Conservation (phyloP, 495 filamentous ascomycete genomes). For the Lepidopterella palustris region DNA sequence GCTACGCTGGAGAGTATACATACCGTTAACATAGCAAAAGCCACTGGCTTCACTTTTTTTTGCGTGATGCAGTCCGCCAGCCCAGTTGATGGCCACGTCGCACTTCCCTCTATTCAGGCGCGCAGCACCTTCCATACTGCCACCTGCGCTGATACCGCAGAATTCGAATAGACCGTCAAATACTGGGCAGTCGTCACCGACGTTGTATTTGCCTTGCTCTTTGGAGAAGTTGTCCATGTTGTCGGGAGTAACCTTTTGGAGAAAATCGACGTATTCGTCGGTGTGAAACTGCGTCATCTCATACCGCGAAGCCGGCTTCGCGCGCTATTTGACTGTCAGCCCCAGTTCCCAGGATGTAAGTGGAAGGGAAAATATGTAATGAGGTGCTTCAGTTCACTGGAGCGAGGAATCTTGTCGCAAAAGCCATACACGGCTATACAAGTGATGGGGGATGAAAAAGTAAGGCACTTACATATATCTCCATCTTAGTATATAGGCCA, state of each 20-base stretch:
- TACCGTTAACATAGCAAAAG: constrained; percentile 98
- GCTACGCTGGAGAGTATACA: constrained; percentile 9
- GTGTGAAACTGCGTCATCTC: constrained; percentile 99
- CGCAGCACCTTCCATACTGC: constrained; percentile 94
- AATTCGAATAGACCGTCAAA: constrained; percentile 98
- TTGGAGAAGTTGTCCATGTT: constrained; percentile 94
- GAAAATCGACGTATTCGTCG: constrained; percentile 98
- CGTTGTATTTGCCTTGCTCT: constrained; percentile 95
- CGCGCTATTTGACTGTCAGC: constrained; percentile 55
- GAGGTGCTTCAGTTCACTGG: background rate
- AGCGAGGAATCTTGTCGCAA: background rate
- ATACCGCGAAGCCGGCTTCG: constrained; percentile 88
- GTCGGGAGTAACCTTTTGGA: constrained; percentile 92
- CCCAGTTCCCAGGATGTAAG: background rate
- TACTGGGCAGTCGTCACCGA: constrained; percentile 95
- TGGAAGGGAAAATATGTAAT: background rate
- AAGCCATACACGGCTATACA: background rate
- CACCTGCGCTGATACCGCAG: constrained; percentile 94
- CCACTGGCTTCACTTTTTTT: constrained; percentile 96
- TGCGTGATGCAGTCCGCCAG: constrained; percentile 92
- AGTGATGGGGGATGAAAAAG: background rate
- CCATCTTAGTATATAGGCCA: constrained; percentile 95
- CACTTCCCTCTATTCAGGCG: constrained; percentile 88
- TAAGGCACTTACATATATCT: constrained; percentile 76
- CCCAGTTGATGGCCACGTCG: constrained; percentile 97